Evolutionary conservation across 1,139 yeast genomes (phyloP), one percentile per base, ranked within the genome.

Genomic region (Magnusiomyces paraingens): DNA sequence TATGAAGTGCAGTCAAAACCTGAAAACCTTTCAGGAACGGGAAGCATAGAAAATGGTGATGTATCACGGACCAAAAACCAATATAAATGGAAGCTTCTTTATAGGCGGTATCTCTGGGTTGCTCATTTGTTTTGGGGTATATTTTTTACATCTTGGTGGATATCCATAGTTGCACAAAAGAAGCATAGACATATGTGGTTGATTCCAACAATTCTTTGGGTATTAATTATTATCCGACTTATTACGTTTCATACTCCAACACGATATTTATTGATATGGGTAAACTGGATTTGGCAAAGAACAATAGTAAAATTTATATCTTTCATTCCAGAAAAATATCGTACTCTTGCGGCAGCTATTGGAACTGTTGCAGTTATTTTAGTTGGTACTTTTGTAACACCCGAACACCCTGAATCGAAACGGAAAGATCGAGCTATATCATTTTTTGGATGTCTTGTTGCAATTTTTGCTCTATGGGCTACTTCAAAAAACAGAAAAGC

Each of bases 131-230:
- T 70, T 46, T 54, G 68, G 53, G 71, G 68, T 5, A 51, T 61
- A 21, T 78, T 82, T 60, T 81, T 82, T 73, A 81, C 86, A 3
- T 76, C 83, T 2, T 82, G 86, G 86, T 82, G 86, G 86, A 65
- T 82, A 41, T 77, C 84, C 14, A 79, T 82, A 53, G 55, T 82
- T 32, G 77, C 75, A 55, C 86, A 81, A 64, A 66, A 75, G 3
- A 73, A 74, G 59, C 79, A 77, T 52, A 73, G 86, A 60, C 79
- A 68, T 61, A 64, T 76, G 60, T 82, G 87, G 86, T 76, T 82
- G 63, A 80, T 82, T 62, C 87, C 86, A 38, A 81, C 86, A 4
- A 66, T 81, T 41, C 63, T 82, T 48, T 82, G 81, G 79, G 72
- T 78, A 42, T 71, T 74, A 69, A 69, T 81, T 49, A 78, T 80